Conservation (phyloP, 257 asterid species). For the Solanum chilense region DNA sequence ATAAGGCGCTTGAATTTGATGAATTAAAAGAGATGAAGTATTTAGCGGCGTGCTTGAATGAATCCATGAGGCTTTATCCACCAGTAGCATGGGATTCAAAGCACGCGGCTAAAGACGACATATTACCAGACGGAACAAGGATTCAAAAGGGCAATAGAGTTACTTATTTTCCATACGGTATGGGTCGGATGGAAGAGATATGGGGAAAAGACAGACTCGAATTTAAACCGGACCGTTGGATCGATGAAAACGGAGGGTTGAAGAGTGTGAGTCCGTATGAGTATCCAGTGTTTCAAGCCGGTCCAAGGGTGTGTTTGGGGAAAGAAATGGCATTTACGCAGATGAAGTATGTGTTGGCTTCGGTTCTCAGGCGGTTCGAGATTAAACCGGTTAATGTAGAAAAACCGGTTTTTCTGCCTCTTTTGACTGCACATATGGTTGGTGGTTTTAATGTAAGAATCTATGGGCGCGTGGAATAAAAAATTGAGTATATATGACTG, state of each 20-base stretch:
- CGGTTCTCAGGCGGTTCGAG: conserved; percentile 35
- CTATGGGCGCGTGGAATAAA: not conserved
- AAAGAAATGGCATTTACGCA: conserved; percentile 9
- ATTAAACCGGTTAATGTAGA: conserved; percentile 21
- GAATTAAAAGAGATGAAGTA: conserved; percentile 34
- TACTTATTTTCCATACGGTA: not conserved
- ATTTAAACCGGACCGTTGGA: conserved; percentile 17
- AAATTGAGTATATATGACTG: not conserved
- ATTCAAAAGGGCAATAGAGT: not conserved
- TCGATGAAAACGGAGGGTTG: not conserved
- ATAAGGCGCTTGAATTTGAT: not conserved
- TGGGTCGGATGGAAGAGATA: conserved; percentile 9
- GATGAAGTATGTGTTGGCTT: conserved; percentile 3
- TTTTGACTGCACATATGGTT: conserved; percentile 51
- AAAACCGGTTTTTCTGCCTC: conserved; percentile 39
- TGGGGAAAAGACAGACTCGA: conserved; percentile 14
- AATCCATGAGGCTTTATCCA: conserved; percentile 77
- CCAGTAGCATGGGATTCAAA: conserved; percentile 81
- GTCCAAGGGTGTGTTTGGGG: conserved; percentile 15
- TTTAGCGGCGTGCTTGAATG: conserved; percentile 52
- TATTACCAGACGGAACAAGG: conserved; percentile 67
- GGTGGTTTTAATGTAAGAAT: conserved; percentile 46
- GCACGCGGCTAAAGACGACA: conserved; percentile 25
- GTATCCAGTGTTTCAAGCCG: conserved; percentile 9
- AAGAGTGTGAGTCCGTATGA: not conserved